A percentile compares a stretch with the other conserved stretches of the same genome.
These are phyloP conservation scores for Wickerhamomyces sp. DNA, from an alignment of 1,139 yeast genomes.

Conservation along the genomic window DNA sequence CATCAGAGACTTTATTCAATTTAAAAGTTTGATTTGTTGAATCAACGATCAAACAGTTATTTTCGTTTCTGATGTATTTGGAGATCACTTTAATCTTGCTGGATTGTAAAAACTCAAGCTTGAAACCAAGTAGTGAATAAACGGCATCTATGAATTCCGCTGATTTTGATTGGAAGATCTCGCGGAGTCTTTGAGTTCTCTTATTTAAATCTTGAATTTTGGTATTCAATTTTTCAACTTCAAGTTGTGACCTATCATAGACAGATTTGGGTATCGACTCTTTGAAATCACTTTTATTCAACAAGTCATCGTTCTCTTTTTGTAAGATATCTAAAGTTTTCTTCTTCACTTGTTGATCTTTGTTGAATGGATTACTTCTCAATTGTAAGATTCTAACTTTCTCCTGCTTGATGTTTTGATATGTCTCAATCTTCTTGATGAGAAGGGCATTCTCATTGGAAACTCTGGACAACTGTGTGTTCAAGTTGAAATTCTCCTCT, in stretches of 20 bases:
- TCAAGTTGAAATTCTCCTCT: slow-evolving; percentile 37
- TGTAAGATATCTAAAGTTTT: slow-evolving; percentile 46
- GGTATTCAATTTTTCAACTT: slow-evolving; percentile 42
- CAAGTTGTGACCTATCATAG: slow-evolving; percentile 59
- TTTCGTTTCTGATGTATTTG: slow-evolving; percentile 35
- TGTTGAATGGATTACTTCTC: slow-evolving; percentile 60
- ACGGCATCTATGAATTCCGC: slow-evolving; percentile 67
- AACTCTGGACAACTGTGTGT: slow-evolving; percentile 34
- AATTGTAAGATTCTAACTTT: slow-evolving; percentile 55
- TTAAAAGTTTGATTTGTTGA: slow-evolving; percentile 28
- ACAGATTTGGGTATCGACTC: slow-evolving; percentile 54
- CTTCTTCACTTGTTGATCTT: slow-evolving; percentile 60
- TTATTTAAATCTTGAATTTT: slow-evolving; percentile 52
- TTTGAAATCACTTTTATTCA: slow-evolving; percentile 18
- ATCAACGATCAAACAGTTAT: slow-evolving; percentile 29
- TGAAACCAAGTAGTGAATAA: slow-evolving; percentile 66
- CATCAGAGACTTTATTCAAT: slow-evolving; percentile 23
- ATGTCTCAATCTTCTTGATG: slow-evolving; percentile 31
- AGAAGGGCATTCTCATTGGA: slow-evolving; percentile 31
- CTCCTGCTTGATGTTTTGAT: slow-evolving; percentile 32
- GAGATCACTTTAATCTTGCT: slow-evolving; percentile 65
- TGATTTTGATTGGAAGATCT: slow-evolving; percentile 67
- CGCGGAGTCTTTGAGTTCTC: slow-evolving; percentile 52
- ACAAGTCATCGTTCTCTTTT: slow-evolving; percentile 58
- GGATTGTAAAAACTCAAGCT: slow-evolving; percentile 64